phyloP scores from a whole-genome alignment of 768 basidiomycete species.

The Leccinum aurantiacum region DNA sequence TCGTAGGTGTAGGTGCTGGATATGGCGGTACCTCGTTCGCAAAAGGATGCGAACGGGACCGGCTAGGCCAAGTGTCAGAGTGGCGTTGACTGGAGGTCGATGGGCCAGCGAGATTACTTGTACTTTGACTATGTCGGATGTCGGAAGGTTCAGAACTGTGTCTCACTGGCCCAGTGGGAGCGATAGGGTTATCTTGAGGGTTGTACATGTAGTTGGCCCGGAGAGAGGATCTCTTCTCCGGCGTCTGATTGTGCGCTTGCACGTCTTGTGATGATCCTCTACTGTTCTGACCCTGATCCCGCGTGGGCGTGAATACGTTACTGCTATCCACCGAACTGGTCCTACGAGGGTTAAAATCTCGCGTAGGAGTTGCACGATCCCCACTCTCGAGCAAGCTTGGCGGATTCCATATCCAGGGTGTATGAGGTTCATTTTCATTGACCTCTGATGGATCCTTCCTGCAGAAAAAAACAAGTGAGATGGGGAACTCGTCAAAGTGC shows the following conservation, averaged over 20 bases:
- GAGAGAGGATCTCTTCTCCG: constrained; percentile 19
- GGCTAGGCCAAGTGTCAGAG: constrained; percentile 19
- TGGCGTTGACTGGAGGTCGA: constrained; percentile 22
- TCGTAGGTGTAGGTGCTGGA: constrained; percentile 30
- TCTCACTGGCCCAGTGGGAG: constrained; percentile 19
- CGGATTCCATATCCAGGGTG: constrained; percentile 79
- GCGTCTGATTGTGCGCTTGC: constrained; percentile 23
- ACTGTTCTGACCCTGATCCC: constrained; percentile 24
- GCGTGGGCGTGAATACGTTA: constrained; percentile 16
- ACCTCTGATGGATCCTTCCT: constrained; percentile 33
- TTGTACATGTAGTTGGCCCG: constrained; percentile 21
- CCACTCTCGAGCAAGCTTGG: constrained; percentile 37
- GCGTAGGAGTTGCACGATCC: constrained; percentile 31
- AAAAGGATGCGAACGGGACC: constrained; percentile 24
- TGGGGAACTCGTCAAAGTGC: constrained; percentile 10
- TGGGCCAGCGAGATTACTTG: constrained; percentile 14
- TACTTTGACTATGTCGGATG: constrained; percentile 8
- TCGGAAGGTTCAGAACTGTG: constrained; percentile 28
- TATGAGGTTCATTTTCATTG: constrained; percentile 43
- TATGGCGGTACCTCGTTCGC: constrained; percentile 25
- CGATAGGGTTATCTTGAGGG: constrained; percentile 15
- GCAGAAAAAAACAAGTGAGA: neutral
- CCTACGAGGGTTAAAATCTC: constrained; percentile 27
- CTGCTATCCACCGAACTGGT: constrained; percentile 23
- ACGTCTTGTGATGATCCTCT: constrained; percentile 15